These are phyloP conservation scores for Lepidopterella palustris DNA, from an alignment of 495 filamentous ascomycete species.

Conservation along the genomic window DNA sequence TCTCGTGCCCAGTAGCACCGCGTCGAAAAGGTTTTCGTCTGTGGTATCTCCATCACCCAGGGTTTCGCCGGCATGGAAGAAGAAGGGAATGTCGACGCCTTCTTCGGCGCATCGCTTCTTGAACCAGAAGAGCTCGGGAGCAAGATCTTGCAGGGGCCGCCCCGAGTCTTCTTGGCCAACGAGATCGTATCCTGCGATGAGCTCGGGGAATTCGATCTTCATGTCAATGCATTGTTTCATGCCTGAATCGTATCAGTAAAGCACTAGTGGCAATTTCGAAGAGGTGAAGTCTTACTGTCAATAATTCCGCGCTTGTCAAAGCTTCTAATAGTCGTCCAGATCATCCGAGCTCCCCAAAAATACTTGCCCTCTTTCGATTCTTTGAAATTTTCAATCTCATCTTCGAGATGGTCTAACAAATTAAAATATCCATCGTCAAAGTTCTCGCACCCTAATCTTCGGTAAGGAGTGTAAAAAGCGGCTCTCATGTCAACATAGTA, in stretches of 20 bases:
- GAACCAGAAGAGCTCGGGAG: constrained; percentile 89
- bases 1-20: constrained; percentile 76
- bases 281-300: constrained; percentile 39
- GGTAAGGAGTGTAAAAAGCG: constrained; percentile 56
- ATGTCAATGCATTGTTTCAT: constrained; percentile 82
- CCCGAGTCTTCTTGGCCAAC: constrained; percentile 81
- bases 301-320: constrained; percentile 60
- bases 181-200: constrained; percentile 82
- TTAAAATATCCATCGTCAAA: constrained; percentile 57
- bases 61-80: constrained; percentile 87
- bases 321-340: constrained; percentile 71
- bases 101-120: constrained; percentile 72
- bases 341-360: constrained; percentile 83
- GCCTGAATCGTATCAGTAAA: constrained; percentile 24
- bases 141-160: constrained; percentile 64
- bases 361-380: constrained; percentile 57
- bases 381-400: constrained; percentile 74
- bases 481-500: constrained; percentile 67
- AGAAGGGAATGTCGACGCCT: constrained; percentile 83
- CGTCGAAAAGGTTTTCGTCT: constrained; percentile 86
- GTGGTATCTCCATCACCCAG: constrained; percentile 68
- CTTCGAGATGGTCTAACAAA: constrained; percentile 62
- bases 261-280: background rate
- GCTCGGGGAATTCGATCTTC: constrained; percentile 69
- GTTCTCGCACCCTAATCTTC: constrained; percentile 49